Evolutionary conservation across 2,329 filamentous ascomycete species (phyloP), one percentile per base, ranked within the genome.

Genomic region (Neopestalotiopsis sp.): DNA sequence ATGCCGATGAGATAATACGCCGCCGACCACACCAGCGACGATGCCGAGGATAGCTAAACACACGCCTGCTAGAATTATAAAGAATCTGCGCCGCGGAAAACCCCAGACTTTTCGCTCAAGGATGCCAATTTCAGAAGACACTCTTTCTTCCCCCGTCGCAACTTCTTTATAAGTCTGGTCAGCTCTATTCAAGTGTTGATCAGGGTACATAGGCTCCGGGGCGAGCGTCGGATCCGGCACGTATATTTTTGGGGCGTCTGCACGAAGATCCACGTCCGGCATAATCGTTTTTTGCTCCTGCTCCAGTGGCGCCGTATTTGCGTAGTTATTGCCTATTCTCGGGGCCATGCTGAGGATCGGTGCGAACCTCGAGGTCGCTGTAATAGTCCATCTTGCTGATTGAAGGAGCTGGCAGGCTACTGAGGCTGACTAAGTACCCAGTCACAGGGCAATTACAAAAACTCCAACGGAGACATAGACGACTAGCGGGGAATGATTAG

Each of bases 1-100:
- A 30, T 52, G 38, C 38, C 32, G 40, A 61, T 6, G 38, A 67
- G 68, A 45, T 30, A 73, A n/a, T 1, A 72, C 71, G 1, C 72
- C 73, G 20, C 64, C 73, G 20, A 75, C 69, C n/a, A 71, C 73
- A 52, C 72, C 74, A 13, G 59, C 69, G 13, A 74, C 66, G 32
- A 70, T 72, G 12, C 71, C 73, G 14, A 71, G 61, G 42, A 74
- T 38, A 14, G 71, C 14, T 12, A 73, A n/a, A 28, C 70, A 42
- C 30, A 57, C 58, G 12, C 70, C 60, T 42, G 64, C 63, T 3
- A 73, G 40, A 5, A 73, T 45, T 13, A 68, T 62, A 49, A 72
- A 73, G 40, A 73, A 75, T 7, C 42, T 61, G 32, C 73, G 68
- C 40, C 69, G 49, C 28, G 52, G 62, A 32, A 75, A n/a, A n/a